These are phyloP conservation scores for Mesotaenium endlicherianum DNA, from an alignment of 139 green algal genomes.

Conservation along the genomic window DNA sequence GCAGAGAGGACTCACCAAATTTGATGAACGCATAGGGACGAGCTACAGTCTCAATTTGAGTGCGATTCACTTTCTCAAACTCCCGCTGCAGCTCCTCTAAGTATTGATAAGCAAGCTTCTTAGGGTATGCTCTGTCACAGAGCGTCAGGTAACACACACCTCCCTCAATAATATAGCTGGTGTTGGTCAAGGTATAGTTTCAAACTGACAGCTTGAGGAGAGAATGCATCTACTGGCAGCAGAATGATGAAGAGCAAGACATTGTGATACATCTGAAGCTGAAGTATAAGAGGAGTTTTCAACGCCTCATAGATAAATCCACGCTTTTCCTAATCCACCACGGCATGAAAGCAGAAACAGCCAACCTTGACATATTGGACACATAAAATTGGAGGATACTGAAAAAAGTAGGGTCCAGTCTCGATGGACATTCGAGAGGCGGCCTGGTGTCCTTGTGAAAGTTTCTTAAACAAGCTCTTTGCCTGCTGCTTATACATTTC, in stretches of 20 bases:
- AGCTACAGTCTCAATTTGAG: conserved; percentile 81
- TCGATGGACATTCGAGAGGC: conserved; percentile 76
- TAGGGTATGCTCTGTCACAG: conserved; percentile 87
- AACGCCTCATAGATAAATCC: no score
- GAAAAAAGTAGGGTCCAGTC: conserved; percentile 54
- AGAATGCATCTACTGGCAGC: no score
- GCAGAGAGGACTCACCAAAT: no score
- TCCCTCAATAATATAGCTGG: conserved; percentile 81
- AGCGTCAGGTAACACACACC: conserved; percentile 90
- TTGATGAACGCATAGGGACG: conserved; percentile 99
- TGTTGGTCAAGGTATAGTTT: no score
- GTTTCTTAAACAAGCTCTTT: conserved; percentile 81
- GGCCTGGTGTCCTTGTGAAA: conserved; percentile 53
- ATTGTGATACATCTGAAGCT: no score
- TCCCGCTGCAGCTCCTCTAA: conserved; percentile 93
- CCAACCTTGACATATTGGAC: neutral
- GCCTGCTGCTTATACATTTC: conserved; percentile 91
- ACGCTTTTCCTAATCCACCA: no score
- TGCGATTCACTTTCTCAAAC: conserved; percentile 81
- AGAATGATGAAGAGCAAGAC: no score
- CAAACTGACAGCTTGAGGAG: no score
- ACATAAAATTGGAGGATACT: conserved; percentile 19
- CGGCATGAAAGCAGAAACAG: no score
- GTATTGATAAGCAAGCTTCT: conserved; percentile 98
- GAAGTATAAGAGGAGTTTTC: no score